Conservation (phyloP, 139 green algal genomes). For the Edaphochlamys debaryana region DNA sequence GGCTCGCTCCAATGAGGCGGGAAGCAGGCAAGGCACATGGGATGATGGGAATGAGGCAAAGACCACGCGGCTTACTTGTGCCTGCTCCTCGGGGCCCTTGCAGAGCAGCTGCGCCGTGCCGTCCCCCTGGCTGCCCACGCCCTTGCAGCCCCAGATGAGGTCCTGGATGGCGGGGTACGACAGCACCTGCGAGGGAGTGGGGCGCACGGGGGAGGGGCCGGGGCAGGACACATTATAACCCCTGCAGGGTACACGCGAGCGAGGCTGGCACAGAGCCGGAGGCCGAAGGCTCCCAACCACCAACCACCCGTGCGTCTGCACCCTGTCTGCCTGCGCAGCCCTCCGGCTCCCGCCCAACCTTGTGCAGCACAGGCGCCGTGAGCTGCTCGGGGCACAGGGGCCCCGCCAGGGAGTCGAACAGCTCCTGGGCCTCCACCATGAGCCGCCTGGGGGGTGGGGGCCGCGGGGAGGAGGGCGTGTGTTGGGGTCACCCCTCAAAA, state of each 20-base stretch:
- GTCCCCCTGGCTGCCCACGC: slow-evolving; percentile 80
- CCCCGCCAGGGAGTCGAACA: slow-evolving; percentile 64
- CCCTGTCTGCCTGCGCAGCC: no score
- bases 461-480: no score
- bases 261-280: neutral
- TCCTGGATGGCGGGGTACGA: slow-evolving; percentile 54
- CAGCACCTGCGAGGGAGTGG: slow-evolving; percentile 51
- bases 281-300: no score
- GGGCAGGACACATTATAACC: no score
- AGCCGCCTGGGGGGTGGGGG: slow-evolving; percentile 39
- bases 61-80: slow-evolving; percentile 11
- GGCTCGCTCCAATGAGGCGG: neutral
- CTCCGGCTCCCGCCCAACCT: no score
- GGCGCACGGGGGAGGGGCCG: no score
- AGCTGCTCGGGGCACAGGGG: slow-evolving; percentile 76
- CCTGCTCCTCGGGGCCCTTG: slow-evolving; percentile 51
- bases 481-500: no score
- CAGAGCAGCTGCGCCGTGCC: slow-evolving; percentile 81
- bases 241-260: neutral
- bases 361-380: slow-evolving; percentile 68
- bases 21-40: neutral
- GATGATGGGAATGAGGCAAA: no score
- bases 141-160: slow-evolving; percentile 76
- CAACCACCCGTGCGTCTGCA: no score
- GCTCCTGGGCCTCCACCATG: slow-evolving; percentile 69